Base-by-base conservation (phyloP, 768 basidiomycete species). In the Wakefieldia striispora region DNA sequence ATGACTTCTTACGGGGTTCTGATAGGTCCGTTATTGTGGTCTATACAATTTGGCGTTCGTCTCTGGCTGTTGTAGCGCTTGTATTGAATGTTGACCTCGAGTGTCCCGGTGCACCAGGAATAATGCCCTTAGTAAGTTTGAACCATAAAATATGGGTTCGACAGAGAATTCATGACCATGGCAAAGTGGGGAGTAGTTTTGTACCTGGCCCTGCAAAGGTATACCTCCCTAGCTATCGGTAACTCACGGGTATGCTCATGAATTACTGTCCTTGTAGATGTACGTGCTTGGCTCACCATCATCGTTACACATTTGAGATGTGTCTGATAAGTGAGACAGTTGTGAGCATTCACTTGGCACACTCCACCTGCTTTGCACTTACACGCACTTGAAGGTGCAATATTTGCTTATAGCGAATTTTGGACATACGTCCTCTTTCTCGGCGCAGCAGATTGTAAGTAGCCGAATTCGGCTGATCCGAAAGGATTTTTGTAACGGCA, bases 381-480 rank as follows among this genome's bases (percentile, higher is more conserved):
- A 44, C 9, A 11, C 19, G 35, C 31, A 7, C 33, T 33, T 17
- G 3, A 42, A 47, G 50, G 45, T 20, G 27, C 36, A 42, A 24
- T 33, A 19, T 11, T 49, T 9, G 8, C 23, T 14, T 7, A 33
- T 27, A 17, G 37, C 14, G 17, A 17, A 7, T 9, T 1, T 6
- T 49, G 47, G 39, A 9, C 27, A 2, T 45, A 36, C n/a, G 4
- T 21, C 5, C 13, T 49, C 1, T 53, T 53, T 37, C 10, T 49
- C n/a, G 34, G 24, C 16, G 20, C 39, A 19, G 43, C 47, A 0
- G 52, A 53, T 24, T 21, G 52, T 53, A 40, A 49, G 52, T 40
- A 8, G 6, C 8, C n/a, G n/a, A 9, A 4, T 26, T 26, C 6
- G 8, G 26, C 26, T 26, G 26, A 26, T 26, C 5, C 8, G 26